These are phyloP conservation scores for Dothistroma septosporum DNA, from an alignment of 2,329 filamentous ascomycete species.

Conservation along the genomic window DNA sequence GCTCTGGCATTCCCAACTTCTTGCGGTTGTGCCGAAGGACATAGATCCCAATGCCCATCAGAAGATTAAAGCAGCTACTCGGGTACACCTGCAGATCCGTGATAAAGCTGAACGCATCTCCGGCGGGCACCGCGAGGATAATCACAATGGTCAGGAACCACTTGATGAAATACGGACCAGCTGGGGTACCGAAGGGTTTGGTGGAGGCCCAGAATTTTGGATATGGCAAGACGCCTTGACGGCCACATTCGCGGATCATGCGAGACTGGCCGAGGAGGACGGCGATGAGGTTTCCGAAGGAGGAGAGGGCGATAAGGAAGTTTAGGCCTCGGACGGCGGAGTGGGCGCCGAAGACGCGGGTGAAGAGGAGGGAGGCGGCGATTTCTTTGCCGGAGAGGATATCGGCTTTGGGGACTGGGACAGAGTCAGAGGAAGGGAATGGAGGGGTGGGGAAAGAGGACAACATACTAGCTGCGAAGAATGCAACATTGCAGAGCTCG, in stretches of 20 bases:
- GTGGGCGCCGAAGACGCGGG: slow-evolving; percentile 52
- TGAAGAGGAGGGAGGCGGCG: slow-evolving; percentile 57
- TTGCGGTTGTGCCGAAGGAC: slow-evolving; percentile 53
- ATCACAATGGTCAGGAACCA: slow-evolving; percentile 57
- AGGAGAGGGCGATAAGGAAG: slow-evolving; percentile 54
- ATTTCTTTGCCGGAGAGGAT: slow-evolving; percentile 51
- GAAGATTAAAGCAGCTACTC: slow-evolving; percentile 53
- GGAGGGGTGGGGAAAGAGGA: not conserved
- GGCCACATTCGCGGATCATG: slow-evolving; percentile 57
- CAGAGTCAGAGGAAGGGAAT: not conserved
- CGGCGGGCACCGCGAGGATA: slow-evolving; percentile 57
- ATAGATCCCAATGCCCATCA: slow-evolving; percentile 56
- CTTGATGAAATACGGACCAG: slow-evolving; percentile 49
- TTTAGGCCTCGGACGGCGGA: slow-evolving; percentile 52
- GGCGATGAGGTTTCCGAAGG: slow-evolving; percentile 57
- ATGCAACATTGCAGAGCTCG: slow-evolving; percentile 58
- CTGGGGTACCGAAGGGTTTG: slow-evolving; percentile 59
- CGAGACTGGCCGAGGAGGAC: slow-evolving; percentile 54
- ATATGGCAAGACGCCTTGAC: slow-evolving; percentile 60
- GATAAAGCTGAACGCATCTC: slow-evolving; percentile 61
- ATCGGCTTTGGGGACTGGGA: slow-evolving; percentile 41
- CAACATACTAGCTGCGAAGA: slow-evolving; percentile 48
- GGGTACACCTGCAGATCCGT: slow-evolving; percentile 55
- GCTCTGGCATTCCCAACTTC: slow-evolving; percentile 42
- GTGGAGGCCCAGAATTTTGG: slow-evolving; percentile 60